Evolutionary conservation across 2,329 filamentous ascomycete genomes (phyloP), one percentile per base, ranked within the genome.

Genomic region (Penicillium hordei): DNA sequence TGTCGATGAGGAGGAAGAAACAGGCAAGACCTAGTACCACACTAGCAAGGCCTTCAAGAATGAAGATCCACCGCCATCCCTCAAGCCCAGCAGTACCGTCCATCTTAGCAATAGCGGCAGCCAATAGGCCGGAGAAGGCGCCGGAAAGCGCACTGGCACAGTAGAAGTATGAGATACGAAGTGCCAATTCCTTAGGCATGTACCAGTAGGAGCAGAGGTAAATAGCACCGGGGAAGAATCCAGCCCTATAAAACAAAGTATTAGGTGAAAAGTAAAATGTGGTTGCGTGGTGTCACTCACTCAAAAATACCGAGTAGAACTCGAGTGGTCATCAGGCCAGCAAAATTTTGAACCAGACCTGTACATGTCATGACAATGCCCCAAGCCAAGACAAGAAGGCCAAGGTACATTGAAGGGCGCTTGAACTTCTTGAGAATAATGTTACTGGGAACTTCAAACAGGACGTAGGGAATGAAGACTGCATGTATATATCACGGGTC

Each of bases 61-160:
- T 76, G 56, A 80, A 79, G 53, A 79, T 79, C 79, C 79, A 79
- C 23, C 77, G 68, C 79, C 79, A 81, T 23, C 77, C 78, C 19
- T 70, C 69, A 39, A 72, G 72, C 0, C 77, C 76, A 5, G 73
- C 75, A 5, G 78, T 70, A 4, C 80, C 79, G 45, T 78, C 73
- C 76, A 82, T 80, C 59, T 77, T 73, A 2, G 74, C 75, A 38
- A 82, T 81, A 1, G 69, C 79, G 56, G 74, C 80, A 3, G 81
- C 81, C 1, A 83, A 66, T 4, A 83, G 67, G 1, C 81, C 81
- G 5, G 76, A 76, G 40, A 83, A 79, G 0, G 77, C 78, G 12
- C 80, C 79, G 2, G 80, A 52, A 2, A 52, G 67, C 9, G 67
- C 66, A 48, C 68, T 68, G 2, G 65, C 61, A 13, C 66, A 65